These are phyloP conservation scores for Calonectria leucothoes DNA, from an alignment of 2,329 filamentous ascomycete species.

Conservation along the genomic window DNA sequence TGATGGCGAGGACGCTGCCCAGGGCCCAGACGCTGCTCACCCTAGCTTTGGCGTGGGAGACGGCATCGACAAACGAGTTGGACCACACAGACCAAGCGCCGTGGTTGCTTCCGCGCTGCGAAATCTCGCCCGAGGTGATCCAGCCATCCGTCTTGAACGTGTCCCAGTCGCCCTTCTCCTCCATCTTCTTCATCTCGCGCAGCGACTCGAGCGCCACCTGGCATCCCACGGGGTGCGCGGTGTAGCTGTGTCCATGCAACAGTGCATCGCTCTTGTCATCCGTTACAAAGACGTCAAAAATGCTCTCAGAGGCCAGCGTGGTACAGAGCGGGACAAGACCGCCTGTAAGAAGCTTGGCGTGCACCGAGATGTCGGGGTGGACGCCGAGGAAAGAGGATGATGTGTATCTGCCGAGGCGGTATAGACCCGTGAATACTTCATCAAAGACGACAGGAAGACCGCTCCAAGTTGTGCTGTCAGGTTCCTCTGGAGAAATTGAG, in stretches of 20 bases:
- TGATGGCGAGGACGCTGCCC: constrained; percentile 79
- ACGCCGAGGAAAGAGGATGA: constrained; percentile 76
- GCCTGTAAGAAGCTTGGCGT: constrained; percentile 87
- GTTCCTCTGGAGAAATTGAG: constrained; percentile 20
- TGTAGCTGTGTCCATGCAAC: constrained; percentile 89
- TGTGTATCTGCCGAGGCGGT: constrained; percentile 80
- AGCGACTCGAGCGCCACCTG: constrained; percentile 79
- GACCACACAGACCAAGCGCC: constrained; percentile 79
- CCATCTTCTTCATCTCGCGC: constrained; percentile 68
- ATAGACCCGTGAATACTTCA: constrained; percentile 89
- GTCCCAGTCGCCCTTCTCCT: constrained; percentile 67
- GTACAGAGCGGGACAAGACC: constrained; percentile 82
- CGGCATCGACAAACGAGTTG: constrained; percentile 63
- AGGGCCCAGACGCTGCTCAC: constrained; percentile 78
- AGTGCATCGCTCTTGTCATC: constrained; percentile 82
- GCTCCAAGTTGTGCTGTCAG: constrained; percentile 64
- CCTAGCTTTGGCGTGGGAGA: constrained; percentile 64
- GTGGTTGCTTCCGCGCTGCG: constrained; percentile 18
- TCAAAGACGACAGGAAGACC: constrained; percentile 86
- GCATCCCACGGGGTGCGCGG: constrained; percentile 84
- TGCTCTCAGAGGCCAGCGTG: constrained; percentile 78
- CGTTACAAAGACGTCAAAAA: constrained; percentile 79
- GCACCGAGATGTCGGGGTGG: constrained; percentile 80
- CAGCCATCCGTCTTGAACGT: constrained; percentile 17
- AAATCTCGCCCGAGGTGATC: background rate